A percentile compares a stretch with the other conserved stretches of the same genome.
Evolutionary conservation across 1,284 basidiomycete genomes (phyloP).

Genomic region (Sporisorium exsertum): DNA sequence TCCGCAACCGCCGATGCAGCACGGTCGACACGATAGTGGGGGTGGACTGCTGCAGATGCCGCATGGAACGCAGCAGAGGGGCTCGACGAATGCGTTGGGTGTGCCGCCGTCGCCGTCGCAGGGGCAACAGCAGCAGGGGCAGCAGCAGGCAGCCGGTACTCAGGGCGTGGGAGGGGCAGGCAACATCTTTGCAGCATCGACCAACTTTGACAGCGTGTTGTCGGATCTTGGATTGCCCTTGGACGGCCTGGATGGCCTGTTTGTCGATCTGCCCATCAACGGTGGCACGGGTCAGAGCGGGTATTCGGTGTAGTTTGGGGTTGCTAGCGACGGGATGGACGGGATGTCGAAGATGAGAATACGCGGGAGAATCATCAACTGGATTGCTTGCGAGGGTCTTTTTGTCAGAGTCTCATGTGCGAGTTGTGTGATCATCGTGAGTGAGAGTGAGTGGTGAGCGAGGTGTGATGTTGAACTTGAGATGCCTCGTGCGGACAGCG

Average conservation of each 20-base stretch:
- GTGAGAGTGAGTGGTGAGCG: not conserved
- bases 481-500: not conserved
- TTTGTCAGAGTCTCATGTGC: too few relatives aligned
- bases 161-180: not conserved
- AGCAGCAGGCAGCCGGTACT: conserved; percentile 13
- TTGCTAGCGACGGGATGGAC: too few relatives aligned
- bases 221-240: conserved; percentile 40
- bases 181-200: conserved; percentile 12
- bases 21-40: not conserved
- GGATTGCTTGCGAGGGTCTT: too few relatives aligned
- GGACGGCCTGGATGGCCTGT: conserved; percentile 46
- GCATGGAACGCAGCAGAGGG: not conserved
- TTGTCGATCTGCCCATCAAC: conserved; percentile 43
- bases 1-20: not conserved
- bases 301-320: conserved; percentile 27
- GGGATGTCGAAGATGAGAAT: too few relatives aligned
- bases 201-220: conserved; percentile 51
- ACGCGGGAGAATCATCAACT: too few relatives aligned
- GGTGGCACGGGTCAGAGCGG: conserved; percentile 20
- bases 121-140: conserved; percentile 2
- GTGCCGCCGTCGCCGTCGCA: conserved; percentile 1
- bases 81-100: conserved; percentile 2
- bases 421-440: not conserved
- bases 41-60: not conserved
- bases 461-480: not conserved